Percentiles rank a stretch among this genome's conserved stretches.
These are phyloP conservation scores for Priceomyces melissophilus DNA, from an alignment of 805 yeast species.

Conservation along the genomic window DNA sequence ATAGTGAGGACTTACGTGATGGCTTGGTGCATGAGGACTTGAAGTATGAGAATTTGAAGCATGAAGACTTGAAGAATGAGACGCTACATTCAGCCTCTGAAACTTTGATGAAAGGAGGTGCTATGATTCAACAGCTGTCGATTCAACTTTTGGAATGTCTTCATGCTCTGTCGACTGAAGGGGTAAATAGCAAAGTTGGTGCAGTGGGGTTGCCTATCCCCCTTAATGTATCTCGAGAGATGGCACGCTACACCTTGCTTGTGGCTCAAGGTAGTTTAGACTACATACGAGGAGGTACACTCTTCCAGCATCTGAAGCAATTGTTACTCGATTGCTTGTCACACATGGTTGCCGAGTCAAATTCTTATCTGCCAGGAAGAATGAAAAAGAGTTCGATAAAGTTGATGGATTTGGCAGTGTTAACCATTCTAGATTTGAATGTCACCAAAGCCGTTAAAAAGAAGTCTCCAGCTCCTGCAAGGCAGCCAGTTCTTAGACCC, in stretches of 20 bases:
- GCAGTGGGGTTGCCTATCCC: conserved; percentile 53
- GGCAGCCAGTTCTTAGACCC: conserved; percentile 18
- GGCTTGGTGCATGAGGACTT: too few species aligned
- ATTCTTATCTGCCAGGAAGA: conserved; percentile 56
- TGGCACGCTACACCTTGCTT: conserved; percentile 58
- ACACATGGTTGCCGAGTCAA: conserved; percentile 50
- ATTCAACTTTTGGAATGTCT: conserved; percentile 56
- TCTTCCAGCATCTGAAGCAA: conserved; percentile 65
- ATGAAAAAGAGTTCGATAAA: conserved; percentile 55
- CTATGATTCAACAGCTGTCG: conserved; percentile 66
- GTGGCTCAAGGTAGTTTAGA: conserved; percentile 78
- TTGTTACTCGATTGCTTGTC: conserved; percentile 50
- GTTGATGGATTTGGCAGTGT: conserved; percentile 56
- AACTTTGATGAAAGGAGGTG: conserved; percentile 48
- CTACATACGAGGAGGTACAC: conserved; percentile 77
- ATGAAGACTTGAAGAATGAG: too few species aligned
- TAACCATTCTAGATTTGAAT: conserved; percentile 58
- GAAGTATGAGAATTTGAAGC: too few species aligned
- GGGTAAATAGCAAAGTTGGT: conserved; percentile 28
- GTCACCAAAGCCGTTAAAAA: conserved; percentile 17
- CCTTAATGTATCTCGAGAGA: conserved; percentile 57
- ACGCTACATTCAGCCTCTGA: too few species aligned
- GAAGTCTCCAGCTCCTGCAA: conserved; percentile 12
- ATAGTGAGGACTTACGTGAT: too few species aligned
- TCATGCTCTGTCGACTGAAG: conserved; percentile 30